These are phyloP conservation scores for Flaveria ramosissima DNA, from an alignment of 129 eudicot species.

Conservation along the genomic window DNA sequence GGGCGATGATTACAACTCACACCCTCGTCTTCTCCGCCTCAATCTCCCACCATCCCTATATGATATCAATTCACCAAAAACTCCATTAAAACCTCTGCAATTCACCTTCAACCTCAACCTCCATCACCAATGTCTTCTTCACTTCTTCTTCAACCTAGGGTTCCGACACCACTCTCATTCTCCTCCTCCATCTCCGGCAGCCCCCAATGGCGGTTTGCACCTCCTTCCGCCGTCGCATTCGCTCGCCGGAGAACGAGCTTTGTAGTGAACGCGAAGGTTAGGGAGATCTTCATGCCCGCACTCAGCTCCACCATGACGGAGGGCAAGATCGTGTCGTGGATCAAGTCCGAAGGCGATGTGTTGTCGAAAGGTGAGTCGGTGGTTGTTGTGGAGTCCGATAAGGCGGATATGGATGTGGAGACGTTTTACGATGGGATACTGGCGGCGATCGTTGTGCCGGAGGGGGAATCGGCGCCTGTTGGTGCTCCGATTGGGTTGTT, in stretches of 20 bases:
- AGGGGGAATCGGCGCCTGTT: constrained; percentile 80
- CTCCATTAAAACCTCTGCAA: not conserved
- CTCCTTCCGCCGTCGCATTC: constrained; percentile 37
- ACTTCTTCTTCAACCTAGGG: constrained; percentile 45
- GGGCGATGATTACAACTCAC: constrained; percentile 41
- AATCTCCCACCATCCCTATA: constrained; percentile 8
- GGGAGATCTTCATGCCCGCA: constrained; percentile 98
- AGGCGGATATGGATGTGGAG: constrained; percentile 96
- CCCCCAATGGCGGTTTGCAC: constrained; percentile 35
- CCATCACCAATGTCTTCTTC: constrained; percentile 47
- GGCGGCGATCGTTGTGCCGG: constrained; percentile 80
- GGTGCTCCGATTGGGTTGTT: constrained; percentile 82
- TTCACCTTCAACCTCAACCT: not conserved
- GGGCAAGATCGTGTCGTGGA: constrained; percentile 91
- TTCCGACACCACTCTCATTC: constrained; percentile 32
- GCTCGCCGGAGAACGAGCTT: constrained; percentile 34
- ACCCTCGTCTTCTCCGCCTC: constrained; percentile 84
- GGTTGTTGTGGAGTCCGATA: constrained; percentile 92
- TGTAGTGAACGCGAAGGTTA: constrained; percentile 59
- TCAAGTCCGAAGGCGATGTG: constrained; percentile 78
- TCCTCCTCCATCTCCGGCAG: constrained; percentile 53
- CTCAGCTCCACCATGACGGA: constrained; percentile 96
- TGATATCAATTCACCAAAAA: not conserved
- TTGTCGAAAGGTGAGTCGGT: constrained; percentile 80
- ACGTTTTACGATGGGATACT: constrained; percentile 81